These are phyloP conservation scores for Seiridium cupressi DNA, from an alignment of 2,329 filamentous ascomycete species.

Conservation along the genomic window DNA sequence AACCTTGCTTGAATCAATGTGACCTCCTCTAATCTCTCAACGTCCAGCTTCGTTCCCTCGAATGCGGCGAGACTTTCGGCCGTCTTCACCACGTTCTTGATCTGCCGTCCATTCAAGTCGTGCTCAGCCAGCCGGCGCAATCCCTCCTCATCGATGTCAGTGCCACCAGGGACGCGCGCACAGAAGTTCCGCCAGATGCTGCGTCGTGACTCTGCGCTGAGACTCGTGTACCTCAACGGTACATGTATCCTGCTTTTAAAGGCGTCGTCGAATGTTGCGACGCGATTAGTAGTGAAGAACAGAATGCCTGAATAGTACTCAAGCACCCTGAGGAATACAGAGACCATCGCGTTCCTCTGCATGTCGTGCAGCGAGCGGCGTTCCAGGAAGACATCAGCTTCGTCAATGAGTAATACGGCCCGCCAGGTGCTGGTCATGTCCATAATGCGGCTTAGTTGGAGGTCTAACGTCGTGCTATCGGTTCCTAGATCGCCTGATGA, in stretches of 20 bases:
- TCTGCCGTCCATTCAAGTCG: constrained; percentile 28
- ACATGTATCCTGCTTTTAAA: constrained; percentile 7
- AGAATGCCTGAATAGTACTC: constrained; percentile 8
- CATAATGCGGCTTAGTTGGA: constrained; percentile 22
- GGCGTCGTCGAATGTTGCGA: constrained; percentile 4
- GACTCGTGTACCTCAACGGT: constrained; percentile 21
- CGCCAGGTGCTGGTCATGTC: constrained; percentile 39
- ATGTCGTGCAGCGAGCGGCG: constrained; percentile 20
- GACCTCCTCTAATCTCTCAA: constrained; percentile 24
- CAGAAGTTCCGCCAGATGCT: constrained; percentile 32
- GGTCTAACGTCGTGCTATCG: constrained; percentile 19
- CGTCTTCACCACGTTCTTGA: constrained; percentile 29
- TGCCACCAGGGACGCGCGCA: constrained; percentile 31
- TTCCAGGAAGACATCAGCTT: constrained; percentile 30
- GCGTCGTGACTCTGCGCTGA: constrained; percentile 37
- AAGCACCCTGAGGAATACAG: constrained; percentile 11
- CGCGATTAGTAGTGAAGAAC: constrained; percentile 5
- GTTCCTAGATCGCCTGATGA: constrained; percentile 26
- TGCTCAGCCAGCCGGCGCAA: constrained; percentile 18
- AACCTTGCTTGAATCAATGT: constrained; percentile 30
- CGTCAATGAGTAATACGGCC: constrained; percentile 28
- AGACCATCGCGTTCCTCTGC: constrained; percentile 12
- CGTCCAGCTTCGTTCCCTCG: constrained; percentile 23
- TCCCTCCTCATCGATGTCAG: constrained; percentile 14
- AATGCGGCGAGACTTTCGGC: constrained; percentile 29